Base-by-base conservation (phyloP, 176 grass and related monocot genomes). In the Metroxylon sagu region DNA sequence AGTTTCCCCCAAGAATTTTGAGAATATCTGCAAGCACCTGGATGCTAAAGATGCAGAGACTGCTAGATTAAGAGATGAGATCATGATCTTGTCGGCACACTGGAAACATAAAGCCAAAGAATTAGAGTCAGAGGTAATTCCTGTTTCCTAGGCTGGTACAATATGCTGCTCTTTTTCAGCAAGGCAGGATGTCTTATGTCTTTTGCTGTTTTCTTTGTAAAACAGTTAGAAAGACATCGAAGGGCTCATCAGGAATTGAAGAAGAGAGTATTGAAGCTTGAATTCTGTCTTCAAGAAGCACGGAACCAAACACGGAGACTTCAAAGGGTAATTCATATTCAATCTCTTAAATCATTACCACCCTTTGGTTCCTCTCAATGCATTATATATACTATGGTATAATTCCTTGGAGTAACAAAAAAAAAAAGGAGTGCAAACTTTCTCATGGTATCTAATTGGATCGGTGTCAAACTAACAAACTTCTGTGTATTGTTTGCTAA, bases 201-300 rank as follows among this genome's bases (percentile, higher is more conserved):
- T 35, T 62, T 54, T 18, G 50, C 19, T 43, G 29, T 16, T 63
- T 25, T 18, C 25, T 63, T 17, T 26, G 39, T 14, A 18, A 3
- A 69, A 72, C 63, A 97, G 93, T 53, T 97, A 60, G 93, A 97
- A 56, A 91, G 88, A 25, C 93, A 88, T 18, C 67, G 66, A 4
- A 90, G 87, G 67, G 69, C 72, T 6, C 73, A 91, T 64, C 84
- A 97, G 66, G 93, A 97, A 51, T 73, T 91, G 76, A 97, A 91
- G 62, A 88, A 97, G 62, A 88, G 63, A 59, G 73, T 97, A 74
- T 55, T 97, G 15, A 97, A 97, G 61, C 93, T 91, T 52, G 93
- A 97, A 49, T 92, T 97, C 62, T 97, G 87, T 50, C 84, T 97
- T 43, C 93, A 97, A 75, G 93, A 97, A 83, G 79, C 93, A 53